Base-by-base conservation (phyloP, 2,329 filamentous ascomycete species). In the Coleophoma cylindrospora region DNA sequence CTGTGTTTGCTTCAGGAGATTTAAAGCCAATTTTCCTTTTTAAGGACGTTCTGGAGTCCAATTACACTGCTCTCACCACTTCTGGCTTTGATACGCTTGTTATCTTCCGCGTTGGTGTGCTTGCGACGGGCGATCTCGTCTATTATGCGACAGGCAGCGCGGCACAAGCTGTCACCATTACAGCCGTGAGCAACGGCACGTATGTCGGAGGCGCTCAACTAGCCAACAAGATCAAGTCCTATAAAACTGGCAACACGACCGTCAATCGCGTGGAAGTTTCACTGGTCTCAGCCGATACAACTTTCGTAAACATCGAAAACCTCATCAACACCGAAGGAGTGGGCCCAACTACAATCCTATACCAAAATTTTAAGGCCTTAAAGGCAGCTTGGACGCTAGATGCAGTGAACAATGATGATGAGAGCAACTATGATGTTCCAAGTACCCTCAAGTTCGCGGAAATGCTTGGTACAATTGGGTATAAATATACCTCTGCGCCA, bases 161-260 rank as follows among this genome's bases (percentile, higher is more conserved):
- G 9, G 27, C 27, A 27, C 27, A 27, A 27, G 27, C 27, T 27
- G 27, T 27, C 9, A 27, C 27, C 68, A 59, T 65, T 4, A 59
- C 70, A 12, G 52, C 70, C 27, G 70, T 70, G 2, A 66, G 67
- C 9, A 58, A 62, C 33, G 69, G 70, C 17, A 57, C 69, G 33
- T 79, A 79, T 51, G 69, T 76, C 7, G 75, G 74, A 12, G 71
- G 75, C 47, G 67, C 66, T 8, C 71, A 69, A n/a, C 68, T 79
- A 8, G 69, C 74, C 21, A 67, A 70, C 21, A 76, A 77, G 57
- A 61, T 79, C 2, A 59, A 58, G 37, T 70, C 68, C 2, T 68
- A 73, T 60, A 74, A 74, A 56, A 62, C 59, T 1, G 59, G 54
- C 19, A 54, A 50, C 10, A 69, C 69, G 1, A 58, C 61, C 27